Conservation (phyloP, 2,329 filamentous ascomycete species). For the Thermomyces lanuginosus region DNA sequence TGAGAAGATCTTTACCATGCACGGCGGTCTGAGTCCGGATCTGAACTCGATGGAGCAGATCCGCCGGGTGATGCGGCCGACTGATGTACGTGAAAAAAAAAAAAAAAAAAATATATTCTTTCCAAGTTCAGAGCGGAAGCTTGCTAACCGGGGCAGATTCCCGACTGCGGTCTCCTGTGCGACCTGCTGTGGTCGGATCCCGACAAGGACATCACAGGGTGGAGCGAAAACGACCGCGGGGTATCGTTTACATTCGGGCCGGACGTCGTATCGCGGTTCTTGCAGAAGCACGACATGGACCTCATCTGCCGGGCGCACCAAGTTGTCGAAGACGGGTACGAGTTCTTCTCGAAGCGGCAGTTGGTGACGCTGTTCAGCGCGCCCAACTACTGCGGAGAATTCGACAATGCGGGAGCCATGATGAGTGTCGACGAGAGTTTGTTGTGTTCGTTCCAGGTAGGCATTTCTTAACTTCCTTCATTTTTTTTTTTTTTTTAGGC, state of each 20-base stretch:
- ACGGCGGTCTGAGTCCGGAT: slow-evolving; percentile 90
- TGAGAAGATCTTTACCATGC: slow-evolving; percentile 99
- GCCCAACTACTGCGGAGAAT: slow-evolving; percentile 98
- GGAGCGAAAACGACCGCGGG: slow-evolving; percentile 97
- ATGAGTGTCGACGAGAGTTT: slow-evolving; percentile 99
- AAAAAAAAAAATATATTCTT: slow-evolving; percentile 2
- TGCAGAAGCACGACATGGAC: slow-evolving; percentile 99
- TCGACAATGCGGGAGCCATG: slow-evolving; percentile 98
- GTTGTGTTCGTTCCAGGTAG: slow-evolving; percentile 95
- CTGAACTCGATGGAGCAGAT: slow-evolving; percentile 99
- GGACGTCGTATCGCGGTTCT: slow-evolving; percentile 89
- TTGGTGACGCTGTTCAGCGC: slow-evolving; percentile 95
- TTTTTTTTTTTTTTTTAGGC: slow-evolving; percentile 2
- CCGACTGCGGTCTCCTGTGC: slow-evolving; percentile 91
- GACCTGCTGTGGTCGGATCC: slow-evolving; percentile 98
- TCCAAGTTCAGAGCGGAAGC: slow-evolving; percentile 17
- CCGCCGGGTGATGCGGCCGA: slow-evolving; percentile 93
- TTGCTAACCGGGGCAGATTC: slow-evolving; percentile 52
- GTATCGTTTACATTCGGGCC: slow-evolving; percentile 98
- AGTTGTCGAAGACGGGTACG: slow-evolving; percentile 96
- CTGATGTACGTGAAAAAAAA: slow-evolving; percentile 57
- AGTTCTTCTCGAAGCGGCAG: slow-evolving; percentile 98
- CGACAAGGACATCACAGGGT: slow-evolving; percentile 97
- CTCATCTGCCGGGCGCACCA: slow-evolving; percentile 97
- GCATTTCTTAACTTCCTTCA: slow-evolving; percentile 10